Base-by-base conservation (phyloP, 176 grass and related monocot genomes). In the Zoysia pacifica region DNA sequence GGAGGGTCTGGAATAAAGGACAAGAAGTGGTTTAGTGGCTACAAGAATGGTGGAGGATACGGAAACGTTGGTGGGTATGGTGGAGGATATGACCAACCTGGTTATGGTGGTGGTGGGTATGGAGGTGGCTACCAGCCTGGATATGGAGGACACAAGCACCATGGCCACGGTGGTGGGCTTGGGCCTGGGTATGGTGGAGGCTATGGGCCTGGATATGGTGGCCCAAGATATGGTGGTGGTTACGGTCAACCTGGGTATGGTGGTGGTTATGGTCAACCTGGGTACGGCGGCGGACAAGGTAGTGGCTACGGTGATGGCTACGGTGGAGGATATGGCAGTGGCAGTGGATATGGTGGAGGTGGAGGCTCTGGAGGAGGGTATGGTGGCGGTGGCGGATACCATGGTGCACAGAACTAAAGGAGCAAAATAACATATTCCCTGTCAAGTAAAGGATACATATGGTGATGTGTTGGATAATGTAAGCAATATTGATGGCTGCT, bases 101-200 rank as follows among this genome's bases (percentile, higher is more conserved):
- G 83, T 0, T 55, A 83, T 1, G 62, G 73, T 2, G 67, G 74
- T 14, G 82, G 66, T n/a, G 82, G 74, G 0, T 70, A 75, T n/a
- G 78, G 71, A n/a, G 13, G 52, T 8, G 83, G 83, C 11, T 51
- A 60, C 9, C 6, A 6, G 4, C 2, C 45, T 16, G 48, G 69
- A 16, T 72, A 74, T 11, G 82, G 81, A 35, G 80, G 65, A 6
- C 72, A 73, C 18, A 52, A 18, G 2, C 58, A 20, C 11, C 43
- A 11, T 3, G 48, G 69, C 5, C 62, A 85, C 0, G 69, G 78
- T 3, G 70, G 82, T 2, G 82, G 74, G 0, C 78, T 78, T 13
- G 75, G 75, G 16, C 18, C 67, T 2, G 70, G 81, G 5, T 47
- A 70, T 16, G 51, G 56, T 60, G 52, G 66, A 6, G 51, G 71